Evolutionary conservation across 345 rosid genomes (phyloP).

Genomic region (Aquilaria yunnanensis): DNA sequence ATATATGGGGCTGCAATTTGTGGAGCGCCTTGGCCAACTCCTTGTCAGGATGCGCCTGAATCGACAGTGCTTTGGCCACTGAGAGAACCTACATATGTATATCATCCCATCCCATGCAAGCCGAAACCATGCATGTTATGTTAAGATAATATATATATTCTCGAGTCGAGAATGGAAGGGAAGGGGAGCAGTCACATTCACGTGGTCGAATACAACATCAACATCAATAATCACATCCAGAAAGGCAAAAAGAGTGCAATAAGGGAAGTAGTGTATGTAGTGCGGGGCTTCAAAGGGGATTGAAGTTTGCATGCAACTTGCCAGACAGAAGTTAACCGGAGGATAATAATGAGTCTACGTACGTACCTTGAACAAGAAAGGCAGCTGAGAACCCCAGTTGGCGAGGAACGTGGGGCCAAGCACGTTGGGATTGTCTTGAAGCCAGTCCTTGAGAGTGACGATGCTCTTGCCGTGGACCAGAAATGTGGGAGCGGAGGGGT

Average conservation of each 20-base stretch:
- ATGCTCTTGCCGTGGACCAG: not conserved
- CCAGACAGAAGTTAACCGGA: not conserved
- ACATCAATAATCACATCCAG: not conserved
- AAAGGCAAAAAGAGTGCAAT: not conserved
- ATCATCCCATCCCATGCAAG: too few species aligned
- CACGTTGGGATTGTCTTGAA: conserved; percentile 22
- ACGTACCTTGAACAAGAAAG: conserved; percentile 40
- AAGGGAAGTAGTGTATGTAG: not conserved
- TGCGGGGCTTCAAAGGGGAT: too few species aligned
- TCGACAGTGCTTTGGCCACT: conserved; percentile 73
- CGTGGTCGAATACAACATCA: too few species aligned
- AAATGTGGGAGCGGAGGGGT: conserved; percentile 32
- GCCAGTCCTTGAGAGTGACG: conserved; percentile 30
- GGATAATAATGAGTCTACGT: not conserved
- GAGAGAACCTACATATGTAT: conserved; percentile 55
- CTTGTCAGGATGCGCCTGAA: conserved; percentile 94
- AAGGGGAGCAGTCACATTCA: too few species aligned
- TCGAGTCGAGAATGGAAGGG: too few species aligned
- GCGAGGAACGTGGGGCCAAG: conserved; percentile 33
- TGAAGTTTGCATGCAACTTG: too few species aligned
- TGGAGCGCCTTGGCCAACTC: conserved; percentile 59
- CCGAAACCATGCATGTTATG: too few species aligned
- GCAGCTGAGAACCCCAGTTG: conserved; percentile 42
- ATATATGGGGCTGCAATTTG: conserved; percentile 55
- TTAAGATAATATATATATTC: too few species aligned